phyloP scores from a whole-genome alignment of 1,284 basidiomycete genomes.

The Gomphus bonarii region DNA sequence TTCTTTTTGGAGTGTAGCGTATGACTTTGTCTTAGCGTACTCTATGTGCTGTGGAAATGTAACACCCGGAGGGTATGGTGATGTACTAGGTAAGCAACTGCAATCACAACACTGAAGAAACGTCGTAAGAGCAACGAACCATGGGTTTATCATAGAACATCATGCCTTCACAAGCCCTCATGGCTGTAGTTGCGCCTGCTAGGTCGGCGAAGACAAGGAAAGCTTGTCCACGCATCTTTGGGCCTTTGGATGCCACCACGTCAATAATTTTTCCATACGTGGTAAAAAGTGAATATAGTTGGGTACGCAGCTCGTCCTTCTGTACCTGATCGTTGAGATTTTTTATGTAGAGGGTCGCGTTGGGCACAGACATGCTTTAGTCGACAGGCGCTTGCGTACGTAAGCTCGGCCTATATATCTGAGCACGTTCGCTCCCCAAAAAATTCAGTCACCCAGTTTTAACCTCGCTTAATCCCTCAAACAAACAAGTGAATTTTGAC shows the following conservation, averaged over 20 bases:
- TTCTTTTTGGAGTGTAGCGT: constrained; percentile 65
- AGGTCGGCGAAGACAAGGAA: constrained; percentile 94
- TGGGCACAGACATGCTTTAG: constrained; percentile 43
- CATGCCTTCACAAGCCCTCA: constrained; percentile 87
- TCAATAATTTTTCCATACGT: constrained; percentile 92
- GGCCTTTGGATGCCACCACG: constrained; percentile 83
- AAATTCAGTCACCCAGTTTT: background rate
- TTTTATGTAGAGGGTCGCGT: constrained; percentile 86
- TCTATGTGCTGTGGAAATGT: constrained; percentile 54
- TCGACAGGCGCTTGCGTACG: background rate
- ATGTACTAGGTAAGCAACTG: background rate
- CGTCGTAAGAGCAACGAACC: constrained; percentile 37
- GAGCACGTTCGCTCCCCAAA: background rate
- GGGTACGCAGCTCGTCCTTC: constrained; percentile 80
- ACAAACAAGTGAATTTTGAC: background rate
- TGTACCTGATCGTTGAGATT: constrained; percentile 93
- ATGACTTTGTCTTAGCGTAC: constrained; percentile 80
- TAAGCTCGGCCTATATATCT: background rate
- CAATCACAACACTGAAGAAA: background rate
- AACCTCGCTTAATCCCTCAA: background rate
- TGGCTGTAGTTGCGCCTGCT: constrained; percentile 78
- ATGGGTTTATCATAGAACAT: constrained; percentile 88
- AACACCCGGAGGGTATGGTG: background rate
- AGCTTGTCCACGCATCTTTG: constrained; percentile 89
- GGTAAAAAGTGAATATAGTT: constrained; percentile 86